phyloP scores from a whole-genome alignment of 2,329 filamentous ascomycete species.

The Coniochaeta hoffmannii region DNA sequence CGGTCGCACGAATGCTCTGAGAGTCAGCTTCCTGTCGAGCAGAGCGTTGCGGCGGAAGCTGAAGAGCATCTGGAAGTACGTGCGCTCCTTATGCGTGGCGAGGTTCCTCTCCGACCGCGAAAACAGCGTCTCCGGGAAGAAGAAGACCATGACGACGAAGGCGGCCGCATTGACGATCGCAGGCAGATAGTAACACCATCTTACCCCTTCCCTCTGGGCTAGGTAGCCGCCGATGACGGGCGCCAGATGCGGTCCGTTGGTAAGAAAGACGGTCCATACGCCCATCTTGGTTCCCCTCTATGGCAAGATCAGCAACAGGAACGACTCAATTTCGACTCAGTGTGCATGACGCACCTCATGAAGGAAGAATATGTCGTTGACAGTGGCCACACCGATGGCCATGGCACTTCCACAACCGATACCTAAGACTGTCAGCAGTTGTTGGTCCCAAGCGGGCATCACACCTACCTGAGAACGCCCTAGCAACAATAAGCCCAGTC shows the following conservation, averaged over 20 bases:
- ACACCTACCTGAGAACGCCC: constrained; percentile 7
- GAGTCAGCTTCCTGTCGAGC: constrained; percentile 5
- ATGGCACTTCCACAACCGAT: constrained; percentile 7
- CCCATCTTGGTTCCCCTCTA: constrained; percentile 8
- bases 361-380: constrained; percentile 8
- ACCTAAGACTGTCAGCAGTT: too few species aligned
- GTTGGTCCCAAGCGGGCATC: too few species aligned
- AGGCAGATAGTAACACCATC: constrained; percentile 7
- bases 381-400: constrained; percentile 6
- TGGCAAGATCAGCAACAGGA: not conserved
- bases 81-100: constrained; percentile 6
- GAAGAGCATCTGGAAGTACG: constrained; percentile 8
- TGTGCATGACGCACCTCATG: constrained; percentile 6
- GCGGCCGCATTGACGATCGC: constrained; percentile 5
- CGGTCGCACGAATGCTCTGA: not conserved
- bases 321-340: not conserved
- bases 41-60: constrained; percentile 6
- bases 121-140: constrained; percentile 7
- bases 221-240: constrained; percentile 8
- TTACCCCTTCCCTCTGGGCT: constrained; percentile 5
- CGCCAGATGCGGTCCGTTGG: constrained; percentile 7
- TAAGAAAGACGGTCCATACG: constrained; percentile 8
- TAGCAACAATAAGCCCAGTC: constrained; percentile 3
- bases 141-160: constrained; percentile 5
- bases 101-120: constrained; percentile 5